Percentiles rank a stretch among this genome's conserved stretches.
Conservation (phyloP, 345 rosid species). For the Anacardium occidentale region DNA sequence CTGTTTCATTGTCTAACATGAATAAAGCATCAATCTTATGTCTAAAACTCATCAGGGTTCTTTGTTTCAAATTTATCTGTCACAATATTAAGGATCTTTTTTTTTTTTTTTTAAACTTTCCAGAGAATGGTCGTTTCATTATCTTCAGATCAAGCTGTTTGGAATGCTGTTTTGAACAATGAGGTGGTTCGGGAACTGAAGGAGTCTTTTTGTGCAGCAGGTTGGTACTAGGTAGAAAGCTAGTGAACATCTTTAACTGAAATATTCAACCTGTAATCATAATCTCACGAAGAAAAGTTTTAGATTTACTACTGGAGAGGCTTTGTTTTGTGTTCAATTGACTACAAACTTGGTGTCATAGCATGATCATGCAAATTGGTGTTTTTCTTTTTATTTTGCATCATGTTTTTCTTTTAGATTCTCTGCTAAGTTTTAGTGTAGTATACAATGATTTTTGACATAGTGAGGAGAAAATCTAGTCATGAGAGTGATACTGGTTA, state of each 20-base stretch:
- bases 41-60: not conserved
- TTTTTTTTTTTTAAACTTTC: not conserved
- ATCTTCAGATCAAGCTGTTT: slow-evolving; percentile 77
- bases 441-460: not conserved
- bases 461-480: not conserved
- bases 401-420: not conserved
- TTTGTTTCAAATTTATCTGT: not conserved
- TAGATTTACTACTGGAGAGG: not conserved
- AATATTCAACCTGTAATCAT: not conserved
- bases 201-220: slow-evolving; percentile 51
- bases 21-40: not conserved
- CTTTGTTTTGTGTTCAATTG: not conserved
- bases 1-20: not conserved
- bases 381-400: not conserved
- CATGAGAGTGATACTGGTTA: not conserved
- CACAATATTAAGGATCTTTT: too few relatives aligned
- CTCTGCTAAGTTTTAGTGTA: not conserved
- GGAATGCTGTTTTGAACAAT: slow-evolving; percentile 86
- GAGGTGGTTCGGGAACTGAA: slow-evolving; percentile 72
- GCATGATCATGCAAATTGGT: not conserved
- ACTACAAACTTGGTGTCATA: not conserved
- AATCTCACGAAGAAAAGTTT: not conserved
- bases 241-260: slow-evolving; percentile 8
- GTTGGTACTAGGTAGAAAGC: slow-evolving; percentile 36
- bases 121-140: slow-evolving; percentile 85